Conservation (phyloP, 2,329 filamentous ascomycete species). For the Neocatenulostroma microsporum region DNA sequence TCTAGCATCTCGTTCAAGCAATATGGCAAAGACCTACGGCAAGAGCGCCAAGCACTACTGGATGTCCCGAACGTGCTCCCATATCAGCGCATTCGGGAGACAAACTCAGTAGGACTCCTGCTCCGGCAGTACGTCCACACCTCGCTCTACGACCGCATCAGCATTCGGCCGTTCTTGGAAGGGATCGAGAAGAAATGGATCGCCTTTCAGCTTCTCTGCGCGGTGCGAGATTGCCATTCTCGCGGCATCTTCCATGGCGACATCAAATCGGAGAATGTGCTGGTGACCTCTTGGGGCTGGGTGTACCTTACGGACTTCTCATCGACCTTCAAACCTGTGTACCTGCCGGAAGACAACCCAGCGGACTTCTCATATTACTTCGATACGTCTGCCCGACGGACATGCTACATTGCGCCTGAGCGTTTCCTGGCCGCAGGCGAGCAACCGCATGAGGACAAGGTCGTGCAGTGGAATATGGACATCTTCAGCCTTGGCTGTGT, state of each 20-base stretch:
- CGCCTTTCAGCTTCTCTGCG: conserved; percentile 88
- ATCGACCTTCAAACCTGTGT: conserved; percentile 87
- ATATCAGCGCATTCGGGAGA: conserved; percentile 88
- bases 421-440: conserved; percentile 66
- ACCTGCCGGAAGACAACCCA: conserved; percentile 91
- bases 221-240: conserved; percentile 82
- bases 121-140: conserved; percentile 94
- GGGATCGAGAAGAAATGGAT: conserved; percentile 99
- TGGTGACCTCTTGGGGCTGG: conserved; percentile 99
- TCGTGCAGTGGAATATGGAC: conserved; percentile 80
- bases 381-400: conserved; percentile 81
- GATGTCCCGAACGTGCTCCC: conserved; percentile 85
- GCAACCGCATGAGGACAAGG: conserved; percentile 44
- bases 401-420: conserved; percentile 92
- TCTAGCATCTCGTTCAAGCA: conserved; percentile 68
- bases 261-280: conserved; percentile 94
- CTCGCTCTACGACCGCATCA: conserved; percentile 93
- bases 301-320: conserved; percentile 97
- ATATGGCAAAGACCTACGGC: conserved; percentile 74
- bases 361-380: conserved; percentile 98
- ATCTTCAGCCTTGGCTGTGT: conserved; percentile 96
- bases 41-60: conserved; percentile 68
- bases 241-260: conserved; percentile 91
- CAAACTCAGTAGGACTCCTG: conserved; percentile 81
- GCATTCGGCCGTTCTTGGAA: conserved; percentile 91